Percentiles rank a stretch among this genome's conserved stretches.
Evolutionary conservation across 345 rosid species (phyloP).

Genomic region (Crucihimalaya himalaica): DNA sequence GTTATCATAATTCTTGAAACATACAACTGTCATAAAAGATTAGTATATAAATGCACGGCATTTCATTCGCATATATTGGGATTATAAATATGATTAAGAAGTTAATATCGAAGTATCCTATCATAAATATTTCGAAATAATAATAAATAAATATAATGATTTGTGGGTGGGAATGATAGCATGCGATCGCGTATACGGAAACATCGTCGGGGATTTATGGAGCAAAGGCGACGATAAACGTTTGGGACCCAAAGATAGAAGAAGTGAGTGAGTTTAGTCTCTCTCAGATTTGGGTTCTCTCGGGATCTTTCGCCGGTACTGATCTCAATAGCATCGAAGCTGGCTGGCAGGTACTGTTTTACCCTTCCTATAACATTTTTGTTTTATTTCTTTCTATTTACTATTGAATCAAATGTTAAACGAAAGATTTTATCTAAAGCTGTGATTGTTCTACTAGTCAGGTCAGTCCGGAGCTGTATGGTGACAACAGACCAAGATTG

Average conservation of each 20-base stretch:
- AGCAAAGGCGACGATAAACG: conserved; percentile 90
- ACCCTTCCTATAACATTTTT: background rate
- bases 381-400: background rate
- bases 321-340: conserved; percentile 99
- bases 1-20: conserved; percentile 30
- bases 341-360: conserved; percentile 92
- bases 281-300: conserved; percentile 94
- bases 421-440: conserved; percentile 44
- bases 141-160: background rate
- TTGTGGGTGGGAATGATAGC: conserved; percentile 47
- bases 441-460: conserved; percentile 81
- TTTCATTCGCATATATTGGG: conserved; percentile 24
- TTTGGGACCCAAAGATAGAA: conserved; percentile 92
- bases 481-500: conserved; percentile 90
- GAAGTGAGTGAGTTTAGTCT: conserved; percentile 92
- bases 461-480: conserved; percentile 99
- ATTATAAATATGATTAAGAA: conserved; percentile 13
- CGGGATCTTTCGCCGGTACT: conserved; percentile 92
- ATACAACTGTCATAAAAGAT: conserved; percentile 9
- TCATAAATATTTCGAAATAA: background rate
- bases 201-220: conserved; percentile 69
- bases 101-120: conserved; percentile 11
- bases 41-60: background rate
- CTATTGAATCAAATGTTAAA: background rate
- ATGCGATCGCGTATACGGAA: conserved; percentile 93